phyloP scores from a whole-genome alignment of 2,329 filamentous ascomycete species.

The Fusarium marasasianum region DNA sequence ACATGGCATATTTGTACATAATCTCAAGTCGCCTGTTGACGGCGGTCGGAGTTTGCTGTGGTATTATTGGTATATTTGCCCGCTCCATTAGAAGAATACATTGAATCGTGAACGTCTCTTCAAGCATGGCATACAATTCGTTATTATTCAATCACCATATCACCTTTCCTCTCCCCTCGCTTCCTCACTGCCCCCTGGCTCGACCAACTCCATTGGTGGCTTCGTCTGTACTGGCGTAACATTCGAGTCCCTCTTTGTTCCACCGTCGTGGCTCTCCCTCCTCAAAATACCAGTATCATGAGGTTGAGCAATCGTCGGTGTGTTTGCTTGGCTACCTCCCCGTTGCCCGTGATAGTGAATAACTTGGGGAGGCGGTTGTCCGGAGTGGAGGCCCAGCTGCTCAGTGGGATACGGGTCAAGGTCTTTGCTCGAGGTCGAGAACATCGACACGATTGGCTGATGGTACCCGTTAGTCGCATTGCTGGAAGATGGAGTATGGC shows the following conservation, averaged over 20 bases:
- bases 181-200: conserved; percentile 18
- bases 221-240: conserved; percentile 51
- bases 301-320: conserved; percentile 65
- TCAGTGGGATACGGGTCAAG: conserved; percentile 74
- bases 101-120: conserved; percentile 41
- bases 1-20: not conserved
- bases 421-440: conserved; percentile 76
- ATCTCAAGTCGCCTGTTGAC: conserved; percentile 1
- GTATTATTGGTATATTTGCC: conserved; percentile 43
- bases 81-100: conserved; percentile 35
- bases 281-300: conserved; percentile 59
- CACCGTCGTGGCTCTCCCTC: conserved; percentile 60
- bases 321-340: conserved; percentile 73
- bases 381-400: conserved; percentile 68
- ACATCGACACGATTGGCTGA: conserved; percentile 73
- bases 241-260: conserved; percentile 52
- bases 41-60: conserved; percentile 20
- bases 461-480: conserved; percentile 69
- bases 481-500: conserved; percentile 58
- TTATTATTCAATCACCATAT: conserved; percentile 33
- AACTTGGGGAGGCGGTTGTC: conserved; percentile 71
- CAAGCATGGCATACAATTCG: conserved; percentile 40
- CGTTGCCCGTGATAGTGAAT: conserved; percentile 74
- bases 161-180: conserved; percentile 42
- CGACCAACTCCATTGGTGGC: conserved; percentile 30